These are phyloP conservation scores for Phytophthora capsici DNA, from an alignment of 352 stramenopile species.

Conservation along the genomic window DNA sequence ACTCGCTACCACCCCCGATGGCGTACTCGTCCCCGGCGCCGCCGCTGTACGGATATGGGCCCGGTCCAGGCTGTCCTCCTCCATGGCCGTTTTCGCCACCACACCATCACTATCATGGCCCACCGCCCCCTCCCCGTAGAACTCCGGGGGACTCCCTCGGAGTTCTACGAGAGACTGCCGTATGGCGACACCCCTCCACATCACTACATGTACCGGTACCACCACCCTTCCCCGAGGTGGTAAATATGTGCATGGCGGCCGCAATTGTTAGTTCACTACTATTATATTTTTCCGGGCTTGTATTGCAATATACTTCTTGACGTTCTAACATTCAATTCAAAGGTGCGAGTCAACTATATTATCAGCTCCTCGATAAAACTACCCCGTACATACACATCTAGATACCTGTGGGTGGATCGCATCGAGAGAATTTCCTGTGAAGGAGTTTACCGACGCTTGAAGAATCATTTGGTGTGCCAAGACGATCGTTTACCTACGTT, in stretches of 20 bases:
- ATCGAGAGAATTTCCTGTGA: no score
- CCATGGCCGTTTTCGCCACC: slow-evolving; percentile 8
- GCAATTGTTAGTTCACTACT: background rate
- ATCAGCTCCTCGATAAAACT: no score
- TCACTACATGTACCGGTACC: no score
- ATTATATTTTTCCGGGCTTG: no score
- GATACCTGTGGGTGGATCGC: no score
- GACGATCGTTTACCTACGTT: background rate
- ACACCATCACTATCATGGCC: slow-evolving; percentile 9
- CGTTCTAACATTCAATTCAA: no score
- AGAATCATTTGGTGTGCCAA: background rate
- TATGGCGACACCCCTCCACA: slow-evolving; percentile 17
- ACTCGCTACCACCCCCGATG: slow-evolving; percentile 15
- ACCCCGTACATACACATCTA: no score
- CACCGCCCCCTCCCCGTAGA: slow-evolving; percentile 13
- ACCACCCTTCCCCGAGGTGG: slow-evolving; percentile 19
- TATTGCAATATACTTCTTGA: slow-evolving; percentile 2
- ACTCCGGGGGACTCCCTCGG: no score
- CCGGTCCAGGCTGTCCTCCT: slow-evolving; percentile 3
- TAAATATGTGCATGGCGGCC: background rate
- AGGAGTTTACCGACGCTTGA: no score
- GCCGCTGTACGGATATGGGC: slow-evolving; percentile 18
- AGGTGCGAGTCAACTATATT: no score
- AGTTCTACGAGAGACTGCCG: slow-evolving; percentile 11
- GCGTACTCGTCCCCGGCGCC: slow-evolving; percentile 8